Base-by-base conservation (phyloP, 495 filamentous ascomycete genomes). In the Penicillium pulvis region DNA sequence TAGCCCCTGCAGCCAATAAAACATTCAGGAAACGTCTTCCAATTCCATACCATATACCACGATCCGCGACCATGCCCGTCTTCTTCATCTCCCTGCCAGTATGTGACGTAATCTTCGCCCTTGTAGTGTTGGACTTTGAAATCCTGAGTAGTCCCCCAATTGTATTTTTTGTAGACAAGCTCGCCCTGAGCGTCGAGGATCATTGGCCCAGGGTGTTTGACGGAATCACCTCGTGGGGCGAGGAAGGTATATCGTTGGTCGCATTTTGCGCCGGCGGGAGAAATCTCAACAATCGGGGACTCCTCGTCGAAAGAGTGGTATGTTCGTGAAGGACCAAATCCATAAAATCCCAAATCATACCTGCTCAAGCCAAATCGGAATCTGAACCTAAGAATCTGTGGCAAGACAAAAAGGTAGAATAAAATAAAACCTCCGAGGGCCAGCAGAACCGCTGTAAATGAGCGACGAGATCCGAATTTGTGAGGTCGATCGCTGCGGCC, bases 61-160 rank as follows among this genome's bases (percentile, higher is more conserved):
- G 73, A 72, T 8, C 82, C 82, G 51, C 68, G 70, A 3, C 80
- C 80, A 59, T 81, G 66, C 31, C 75, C 79, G 24, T 75, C 76
- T 36, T 79, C 68, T 57, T 79, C 75, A 33, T 78, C 68, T 8
- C 82, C 81, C 46, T 81, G 74, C 83, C 82, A 85, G 53, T 79
- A 84, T 4, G 81, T 81, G 47, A 85, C 42, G 58, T 78, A 82
- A 12, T 77, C 71, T 49, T 76, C 58, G 35, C 70, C 77, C 52
- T 68, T 74, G 31, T 79, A 83, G 11, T 63, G 66, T 33, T 79
- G 78, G 1, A 80, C 70, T 55, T 74, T 72, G 55, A 81, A 72
- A 49, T 81, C 77, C 45, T 82, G 79, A 0, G 76, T 73, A n/a
- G 71, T 73, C 3, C 67, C 72, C 61, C 64, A 69, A 12, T 72